These are phyloP conservation scores for Microdochium paspali DNA, from an alignment of 2,329 filamentous ascomycete species.

Conservation along the genomic window DNA sequence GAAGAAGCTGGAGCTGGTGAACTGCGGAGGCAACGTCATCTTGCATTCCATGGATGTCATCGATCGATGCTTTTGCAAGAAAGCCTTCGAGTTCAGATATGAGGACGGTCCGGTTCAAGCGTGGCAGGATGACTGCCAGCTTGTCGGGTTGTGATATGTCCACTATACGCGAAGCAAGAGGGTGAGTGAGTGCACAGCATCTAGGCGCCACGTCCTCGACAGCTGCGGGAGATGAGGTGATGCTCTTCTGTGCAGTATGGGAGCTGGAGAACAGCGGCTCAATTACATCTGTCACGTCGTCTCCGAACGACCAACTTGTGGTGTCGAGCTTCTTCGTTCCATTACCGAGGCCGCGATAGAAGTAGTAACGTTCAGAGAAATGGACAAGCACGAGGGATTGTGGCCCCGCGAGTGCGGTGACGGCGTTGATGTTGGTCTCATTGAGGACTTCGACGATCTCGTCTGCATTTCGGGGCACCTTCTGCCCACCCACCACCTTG, in stretches of 20 bases:
- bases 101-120: conserved; percentile 2
- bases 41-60: conserved; percentile 6
- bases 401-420: conserved; percentile 14
- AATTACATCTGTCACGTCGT: background rate
- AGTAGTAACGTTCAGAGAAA: conserved; percentile 13
- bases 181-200: conserved; percentile 1
- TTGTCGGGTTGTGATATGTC: conserved; percentile 6
- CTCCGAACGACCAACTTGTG: conserved; percentile 9
- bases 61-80: conserved; percentile 3
- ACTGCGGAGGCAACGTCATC: conserved; percentile 9
- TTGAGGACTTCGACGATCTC: conserved; percentile 10
- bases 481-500: background rate
- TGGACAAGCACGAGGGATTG: conserved; percentile 14
- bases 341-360: conserved; percentile 14
- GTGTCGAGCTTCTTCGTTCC: conserved; percentile 9
- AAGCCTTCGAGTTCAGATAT: conserved; percentile 4
- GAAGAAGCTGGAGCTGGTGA: conserved; percentile 8
- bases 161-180: conserved; percentile 8
- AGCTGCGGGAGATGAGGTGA: too few relatives aligned
- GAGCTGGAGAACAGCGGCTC: background rate
- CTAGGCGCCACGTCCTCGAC: too few relatives aligned
- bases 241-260: too few relatives aligned
- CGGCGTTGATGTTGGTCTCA: conserved; percentile 14
- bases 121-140: conserved; percentile 6
- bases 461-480: conserved; percentile 1